Evolutionary conservation across 2,329 filamentous ascomycete genomes (phyloP).

Genomic region (Geosmithia morbida): DNA sequence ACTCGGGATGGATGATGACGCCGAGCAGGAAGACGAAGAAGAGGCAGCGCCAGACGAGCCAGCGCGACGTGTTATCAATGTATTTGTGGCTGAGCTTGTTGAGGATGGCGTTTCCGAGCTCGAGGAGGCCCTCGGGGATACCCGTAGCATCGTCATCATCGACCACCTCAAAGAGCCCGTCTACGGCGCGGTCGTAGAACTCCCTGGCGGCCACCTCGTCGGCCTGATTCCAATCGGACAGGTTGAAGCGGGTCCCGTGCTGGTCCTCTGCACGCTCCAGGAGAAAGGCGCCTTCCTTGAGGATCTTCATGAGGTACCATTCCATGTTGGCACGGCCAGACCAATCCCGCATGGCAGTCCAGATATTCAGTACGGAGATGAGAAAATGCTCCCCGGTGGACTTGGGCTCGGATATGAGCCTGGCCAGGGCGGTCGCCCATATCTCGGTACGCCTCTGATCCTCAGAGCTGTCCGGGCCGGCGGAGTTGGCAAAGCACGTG

Average conservation of each 20-base stretch:
- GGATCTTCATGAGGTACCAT: slow-evolving; percentile 85
- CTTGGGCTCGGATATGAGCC: slow-evolving; percentile 64
- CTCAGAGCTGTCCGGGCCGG: slow-evolving; percentile 68
- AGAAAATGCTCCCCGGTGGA: slow-evolving; percentile 68
- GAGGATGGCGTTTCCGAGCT: slow-evolving; percentile 73
- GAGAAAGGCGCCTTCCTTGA: slow-evolving; percentile 85
- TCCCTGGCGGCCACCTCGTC: slow-evolving; percentile 73
- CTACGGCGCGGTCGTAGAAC: slow-evolving; percentile 74
- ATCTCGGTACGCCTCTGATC: slow-evolving; percentile 66
- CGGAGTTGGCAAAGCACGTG: slow-evolving; percentile 78
- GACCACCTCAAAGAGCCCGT: slow-evolving; percentile 71
- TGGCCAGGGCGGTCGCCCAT: slow-evolving; percentile 80
- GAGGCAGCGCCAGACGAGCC: slow-evolving; percentile 82
- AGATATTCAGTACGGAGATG: slow-evolving; percentile 73
- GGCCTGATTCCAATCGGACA: slow-evolving; percentile 60
- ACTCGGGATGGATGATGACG: slow-evolving; percentile 81
- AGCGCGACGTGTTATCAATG: slow-evolving; percentile 62
- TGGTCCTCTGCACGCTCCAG: slow-evolving; percentile 75
- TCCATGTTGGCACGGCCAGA: slow-evolving; percentile 81
- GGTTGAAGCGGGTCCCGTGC: slow-evolving; percentile 54
- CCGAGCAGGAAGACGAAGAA: slow-evolving; percentile 78
- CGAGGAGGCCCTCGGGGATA: slow-evolving; percentile 73
- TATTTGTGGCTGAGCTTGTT: slow-evolving; percentile 59
- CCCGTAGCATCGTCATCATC: slow-evolving; percentile 74
- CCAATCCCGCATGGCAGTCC: slow-evolving; percentile 80